Conservation (phyloP, 345 rosid species). For the Lumnitzera littorea region DNA sequence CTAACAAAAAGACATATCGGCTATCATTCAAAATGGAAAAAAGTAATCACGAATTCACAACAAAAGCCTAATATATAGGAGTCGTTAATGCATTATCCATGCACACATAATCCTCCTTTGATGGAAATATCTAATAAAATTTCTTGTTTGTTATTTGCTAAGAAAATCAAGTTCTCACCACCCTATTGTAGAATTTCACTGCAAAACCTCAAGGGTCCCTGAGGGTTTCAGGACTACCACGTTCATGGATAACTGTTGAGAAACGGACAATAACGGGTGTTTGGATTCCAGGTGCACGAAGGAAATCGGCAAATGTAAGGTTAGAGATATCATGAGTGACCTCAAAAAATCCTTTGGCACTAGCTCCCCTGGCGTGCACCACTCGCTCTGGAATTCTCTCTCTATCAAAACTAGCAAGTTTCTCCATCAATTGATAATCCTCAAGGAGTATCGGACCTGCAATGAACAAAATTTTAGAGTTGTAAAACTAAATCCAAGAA, state of each 20-base stretch:
- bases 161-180: slow-evolving; percentile 28
- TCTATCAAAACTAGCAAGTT: slow-evolving; percentile 79
- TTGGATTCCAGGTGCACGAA: slow-evolving; percentile 78
- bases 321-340: slow-evolving; percentile 78
- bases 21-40: too few relatives aligned
- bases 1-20: too few relatives aligned
- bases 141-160: background rate
- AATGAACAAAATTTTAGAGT: background rate
- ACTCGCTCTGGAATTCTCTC: slow-evolving; percentile 94
- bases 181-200: slow-evolving; percentile 87
- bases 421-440: slow-evolving; percentile 88
- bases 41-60: too few relatives aligned
- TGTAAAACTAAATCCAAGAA: background rate
- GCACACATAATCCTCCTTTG: too few relatives aligned
- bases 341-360: slow-evolving; percentile 97
- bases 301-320: slow-evolving; percentile 85
- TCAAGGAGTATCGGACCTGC: slow-evolving; percentile 85
- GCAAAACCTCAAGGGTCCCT: slow-evolving; percentile 95
- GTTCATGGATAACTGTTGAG: slow-evolving; percentile 94
- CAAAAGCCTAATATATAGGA: too few relatives aligned
- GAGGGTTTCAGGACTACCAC: slow-evolving; percentile 95
- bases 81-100: too few relatives aligned
- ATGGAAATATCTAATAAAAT: too few relatives aligned
- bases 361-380: slow-evolving; percentile 94
- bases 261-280: slow-evolving; percentile 91